Evolutionary conservation across 768 basidiomycete species (phyloP).

Genomic region (Mycena chlorophos): DNA sequence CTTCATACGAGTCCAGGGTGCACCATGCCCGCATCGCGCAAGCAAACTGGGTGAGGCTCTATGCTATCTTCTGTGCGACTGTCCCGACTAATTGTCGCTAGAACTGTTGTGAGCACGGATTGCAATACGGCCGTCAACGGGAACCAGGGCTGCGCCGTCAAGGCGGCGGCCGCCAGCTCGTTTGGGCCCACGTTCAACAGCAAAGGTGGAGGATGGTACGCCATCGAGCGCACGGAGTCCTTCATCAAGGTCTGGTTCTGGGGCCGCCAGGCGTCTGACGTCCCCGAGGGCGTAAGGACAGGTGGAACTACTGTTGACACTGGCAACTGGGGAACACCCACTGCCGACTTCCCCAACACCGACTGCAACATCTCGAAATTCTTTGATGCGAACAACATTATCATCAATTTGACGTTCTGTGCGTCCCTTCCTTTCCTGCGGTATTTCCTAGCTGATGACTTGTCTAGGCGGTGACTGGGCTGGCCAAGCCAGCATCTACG

Average conservation of each 20-base stretch:
- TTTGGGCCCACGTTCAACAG: not conserved
- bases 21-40: not conserved
- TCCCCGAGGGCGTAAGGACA: constrained; percentile 42
- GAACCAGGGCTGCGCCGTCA: not conserved
- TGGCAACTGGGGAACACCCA: constrained; percentile 51
- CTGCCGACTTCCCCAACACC: constrained; percentile 59
- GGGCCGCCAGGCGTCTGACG: constrained; percentile 41
- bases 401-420: constrained; percentile 56
- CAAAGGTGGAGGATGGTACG: constrained; percentile 36
- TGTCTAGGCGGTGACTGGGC: constrained; percentile 55
- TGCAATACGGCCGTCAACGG: not conserved
- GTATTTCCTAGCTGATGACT: not conserved
- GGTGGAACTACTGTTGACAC: constrained; percentile 38
- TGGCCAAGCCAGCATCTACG: constrained; percentile 40
- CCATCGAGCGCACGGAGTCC: constrained; percentile 48
- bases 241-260: constrained; percentile 68
- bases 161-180: not conserved
- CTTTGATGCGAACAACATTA: constrained; percentile 51
- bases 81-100: not conserved
- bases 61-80: not conserved
- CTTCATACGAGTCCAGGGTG: constrained; percentile 48
- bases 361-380: constrained; percentile 61
- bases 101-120: not conserved
- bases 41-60: not conserved
- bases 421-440: constrained; percentile 8